Evolutionary conservation across 345 rosid species (phyloP).

Genomic region (Melaleuca quinquenervia): DNA sequence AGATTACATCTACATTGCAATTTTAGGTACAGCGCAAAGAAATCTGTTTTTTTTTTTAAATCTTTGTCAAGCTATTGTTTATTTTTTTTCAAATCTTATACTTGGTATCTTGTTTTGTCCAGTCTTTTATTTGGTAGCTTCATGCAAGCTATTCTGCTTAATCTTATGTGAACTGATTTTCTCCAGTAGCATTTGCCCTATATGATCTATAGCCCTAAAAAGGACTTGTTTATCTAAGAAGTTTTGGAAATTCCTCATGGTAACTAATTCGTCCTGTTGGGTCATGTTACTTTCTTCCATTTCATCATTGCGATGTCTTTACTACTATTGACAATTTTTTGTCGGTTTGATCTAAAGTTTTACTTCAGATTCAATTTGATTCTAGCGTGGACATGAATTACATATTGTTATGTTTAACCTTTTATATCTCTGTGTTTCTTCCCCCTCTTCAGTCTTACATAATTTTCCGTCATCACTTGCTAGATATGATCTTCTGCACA

Average conservation of each 20-base stretch:
- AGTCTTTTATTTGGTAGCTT: background rate
- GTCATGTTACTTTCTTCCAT: background rate
- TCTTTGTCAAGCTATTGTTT: background rate
- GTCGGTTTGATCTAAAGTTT: background rate
- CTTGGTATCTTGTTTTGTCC: background rate
- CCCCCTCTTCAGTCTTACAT: background rate
- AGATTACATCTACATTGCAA: background rate
- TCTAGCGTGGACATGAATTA: background rate
- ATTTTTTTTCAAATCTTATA: background rate
- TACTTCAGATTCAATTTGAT: background rate
- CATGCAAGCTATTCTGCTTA: background rate
- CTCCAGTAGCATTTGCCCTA: background rate
- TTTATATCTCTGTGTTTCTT: background rate
- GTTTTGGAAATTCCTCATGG: background rate
- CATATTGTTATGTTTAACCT: background rate
- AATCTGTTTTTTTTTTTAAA: background rate
- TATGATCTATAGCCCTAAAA: background rate
- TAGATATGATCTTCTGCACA: conserved; percentile 94
- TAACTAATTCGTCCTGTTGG: background rate
- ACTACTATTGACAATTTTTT: background rate
- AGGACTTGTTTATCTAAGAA: background rate
- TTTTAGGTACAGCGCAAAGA: background rate
- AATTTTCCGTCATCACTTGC: background rate
- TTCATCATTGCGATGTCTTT: background rate
- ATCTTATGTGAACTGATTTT: background rate